A percentile compares a stretch with the other conserved stretches of the same genome.
phyloP scores from a whole-genome alignment of 495 filamentous ascomycete genomes.

The Mytilinidion resinicola region DNA sequence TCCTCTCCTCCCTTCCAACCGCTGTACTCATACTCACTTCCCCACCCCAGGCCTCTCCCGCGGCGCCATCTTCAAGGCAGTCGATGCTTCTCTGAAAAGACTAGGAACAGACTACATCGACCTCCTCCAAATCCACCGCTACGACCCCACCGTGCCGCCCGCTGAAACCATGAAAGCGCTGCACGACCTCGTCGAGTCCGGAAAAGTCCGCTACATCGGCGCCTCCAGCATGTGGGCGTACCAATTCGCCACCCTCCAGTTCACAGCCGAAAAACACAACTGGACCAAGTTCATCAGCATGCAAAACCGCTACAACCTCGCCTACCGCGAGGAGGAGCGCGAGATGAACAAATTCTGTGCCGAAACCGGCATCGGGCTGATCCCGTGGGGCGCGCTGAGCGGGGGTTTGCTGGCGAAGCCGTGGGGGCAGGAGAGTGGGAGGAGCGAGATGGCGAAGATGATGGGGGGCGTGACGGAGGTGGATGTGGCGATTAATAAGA shows the following conservation, averaged over 20 bases:
- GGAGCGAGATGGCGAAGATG: not conserved
- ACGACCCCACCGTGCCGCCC: conserved; percentile 47
- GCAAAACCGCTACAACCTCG: conserved; percentile 52
- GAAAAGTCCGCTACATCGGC: conserved; percentile 47
- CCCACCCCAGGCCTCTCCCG: conserved; percentile 18
- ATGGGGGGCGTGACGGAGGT: not conserved
- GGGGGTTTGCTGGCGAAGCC: conserved; percentile 2
- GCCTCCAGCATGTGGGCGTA: conserved; percentile 47
- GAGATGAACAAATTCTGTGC: conserved; percentile 28
- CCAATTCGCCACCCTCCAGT: conserved; percentile 50
- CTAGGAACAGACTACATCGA: conserved; percentile 64
- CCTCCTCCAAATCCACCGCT: conserved; percentile 66
- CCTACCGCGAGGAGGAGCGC: conserved; percentile 49
- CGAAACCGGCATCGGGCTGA: conserved; percentile 17
- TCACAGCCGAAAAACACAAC: conserved; percentile 44
- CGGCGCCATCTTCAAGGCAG: conserved; percentile 54
- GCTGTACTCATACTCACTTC: not conserved
- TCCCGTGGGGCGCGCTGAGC: conserved; percentile 6
- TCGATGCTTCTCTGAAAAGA: conserved; percentile 57
- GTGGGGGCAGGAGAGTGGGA: not conserved
- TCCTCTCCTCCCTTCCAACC: no score
- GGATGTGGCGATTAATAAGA: conserved; percentile 25
- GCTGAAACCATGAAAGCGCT: conserved; percentile 66
- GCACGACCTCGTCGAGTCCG: conserved; percentile 50
- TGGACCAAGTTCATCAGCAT: conserved; percentile 54